A percentile compares a stretch with the other conserved stretches of the same genome.
Conservation (phyloP, 2,329 filamentous ascomycete genomes). For the Verticillium zaregamsianum region DNA sequence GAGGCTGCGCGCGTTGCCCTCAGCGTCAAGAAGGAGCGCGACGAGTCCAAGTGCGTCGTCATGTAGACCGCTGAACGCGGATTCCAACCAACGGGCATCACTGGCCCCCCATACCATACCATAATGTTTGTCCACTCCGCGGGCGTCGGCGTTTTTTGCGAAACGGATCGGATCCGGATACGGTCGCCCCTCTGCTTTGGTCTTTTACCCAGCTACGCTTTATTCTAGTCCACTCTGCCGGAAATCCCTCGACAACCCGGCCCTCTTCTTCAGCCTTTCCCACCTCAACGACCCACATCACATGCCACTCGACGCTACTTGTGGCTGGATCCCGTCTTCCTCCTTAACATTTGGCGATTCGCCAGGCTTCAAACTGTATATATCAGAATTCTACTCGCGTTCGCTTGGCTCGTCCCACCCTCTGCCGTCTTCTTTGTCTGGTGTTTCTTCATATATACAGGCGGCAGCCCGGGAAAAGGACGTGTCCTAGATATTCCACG, state of each 20-base stretch:
- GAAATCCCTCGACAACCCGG: background rate
- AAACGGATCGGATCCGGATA: background rate
- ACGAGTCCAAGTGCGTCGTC: constrained; percentile 56
- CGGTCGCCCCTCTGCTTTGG: background rate
- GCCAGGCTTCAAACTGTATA: background rate
- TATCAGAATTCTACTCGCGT: background rate
- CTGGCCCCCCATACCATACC: background rate
- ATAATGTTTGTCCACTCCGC: background rate
- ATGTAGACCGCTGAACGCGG: constrained; percentile 41
- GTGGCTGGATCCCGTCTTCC: background rate
- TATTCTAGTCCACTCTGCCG: background rate
- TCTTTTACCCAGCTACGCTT: background rate
- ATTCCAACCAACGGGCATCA: background rate
- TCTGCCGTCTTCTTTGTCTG: background rate
- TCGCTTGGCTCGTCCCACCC: background rate
- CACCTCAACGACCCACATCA: background rate
- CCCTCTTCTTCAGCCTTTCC: background rate
- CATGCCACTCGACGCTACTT: background rate
- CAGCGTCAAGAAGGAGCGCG: constrained; percentile 62
- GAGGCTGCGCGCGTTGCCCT: constrained; percentile 94
- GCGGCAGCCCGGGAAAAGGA: background rate
- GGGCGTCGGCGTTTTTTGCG: background rate
- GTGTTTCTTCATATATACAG: background rate
- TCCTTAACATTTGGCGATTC: background rate
- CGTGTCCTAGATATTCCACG: background rate